phyloP scores from a whole-genome alignment of 164 flowering plant species.

The Tetrastigma voinierianum region DNA sequence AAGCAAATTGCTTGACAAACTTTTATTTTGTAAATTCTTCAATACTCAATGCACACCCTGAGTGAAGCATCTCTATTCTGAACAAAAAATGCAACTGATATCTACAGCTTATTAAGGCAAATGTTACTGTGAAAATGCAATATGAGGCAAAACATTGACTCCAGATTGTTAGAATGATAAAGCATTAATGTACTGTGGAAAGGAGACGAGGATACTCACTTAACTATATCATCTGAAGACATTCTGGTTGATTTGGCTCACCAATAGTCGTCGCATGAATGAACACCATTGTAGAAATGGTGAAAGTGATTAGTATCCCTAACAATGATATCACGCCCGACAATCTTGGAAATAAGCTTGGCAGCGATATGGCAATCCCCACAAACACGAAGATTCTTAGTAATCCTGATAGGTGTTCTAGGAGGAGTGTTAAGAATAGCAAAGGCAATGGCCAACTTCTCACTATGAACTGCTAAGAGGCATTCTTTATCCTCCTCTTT shows the following conservation, averaged over 20 bases:
- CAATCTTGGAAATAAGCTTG: conserved; percentile 33
- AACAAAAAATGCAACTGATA: conserved; percentile 88
- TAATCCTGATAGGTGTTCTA: too few species aligned
- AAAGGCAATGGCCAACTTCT: too few species aligned
- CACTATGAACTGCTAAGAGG: too few species aligned
- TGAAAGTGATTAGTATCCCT: conserved; percentile 37
- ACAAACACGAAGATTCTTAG: too few species aligned
- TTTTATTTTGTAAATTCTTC: conserved; percentile 53
- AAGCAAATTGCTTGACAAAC: conserved; percentile 79
- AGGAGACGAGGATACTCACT: conserved; percentile 88
- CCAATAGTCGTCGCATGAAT: conserved; percentile 43
- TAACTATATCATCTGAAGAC: conserved; percentile 41
- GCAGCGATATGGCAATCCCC: conserved; percentile 34
- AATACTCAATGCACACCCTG: conserved; percentile 41
- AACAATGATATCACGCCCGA: conserved; percentile 26
- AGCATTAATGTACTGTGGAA: not conserved
- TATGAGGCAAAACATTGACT: not conserved
- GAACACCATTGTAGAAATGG: conserved; percentile 23
- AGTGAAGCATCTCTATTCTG: conserved; percentile 84
- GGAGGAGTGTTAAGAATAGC: too few species aligned
- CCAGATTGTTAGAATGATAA: not conserved
- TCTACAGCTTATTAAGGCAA: conserved; percentile 59
- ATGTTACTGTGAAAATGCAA: too few species aligned
- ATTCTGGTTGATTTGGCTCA: conserved; percentile 11
- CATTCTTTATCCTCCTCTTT: too few species aligned